Conservation (phyloP, 139 green algal species). For the Pedinophyceae sp. region DNA sequence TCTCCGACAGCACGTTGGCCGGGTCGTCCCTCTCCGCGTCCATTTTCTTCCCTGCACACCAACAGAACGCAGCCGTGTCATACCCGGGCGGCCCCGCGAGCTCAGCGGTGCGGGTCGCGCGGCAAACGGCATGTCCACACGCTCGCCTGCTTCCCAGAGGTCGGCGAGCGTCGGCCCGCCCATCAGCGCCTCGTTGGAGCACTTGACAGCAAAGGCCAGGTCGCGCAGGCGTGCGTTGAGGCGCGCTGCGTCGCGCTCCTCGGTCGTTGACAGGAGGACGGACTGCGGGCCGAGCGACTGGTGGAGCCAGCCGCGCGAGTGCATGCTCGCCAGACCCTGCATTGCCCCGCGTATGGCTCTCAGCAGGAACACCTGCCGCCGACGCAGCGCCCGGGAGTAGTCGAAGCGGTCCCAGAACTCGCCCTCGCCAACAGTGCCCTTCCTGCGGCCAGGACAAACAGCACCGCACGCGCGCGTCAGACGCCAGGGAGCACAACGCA, state of each 20-base stretch:
- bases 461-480: slow-evolving; percentile 4
- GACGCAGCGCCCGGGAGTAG: neutral
- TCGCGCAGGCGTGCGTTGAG: slow-evolving; percentile 22
- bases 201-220: slow-evolving; percentile 36
- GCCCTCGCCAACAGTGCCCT: slow-evolving; percentile 9
- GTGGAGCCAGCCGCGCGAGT: slow-evolving; percentile 16
- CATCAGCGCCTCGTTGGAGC: slow-evolving; percentile 13
- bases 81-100: too few species aligned
- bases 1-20: slow-evolving; percentile 11
- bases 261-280: slow-evolving; percentile 20
- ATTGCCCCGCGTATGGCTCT: slow-evolving; percentile 5
- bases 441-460: too few species aligned
- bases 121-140: too few species aligned
- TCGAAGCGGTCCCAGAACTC: slow-evolving; percentile 13
- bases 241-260: slow-evolving; percentile 6
- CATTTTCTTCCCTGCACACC: slow-evolving; percentile 12
- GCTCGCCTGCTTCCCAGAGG: slow-evolving; percentile 26
- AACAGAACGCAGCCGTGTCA: too few species aligned
- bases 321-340: slow-evolving; percentile 31
- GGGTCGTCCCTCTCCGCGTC: too few species aligned
- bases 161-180: slow-evolving; percentile 17
- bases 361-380: slow-evolving; percentile 16
- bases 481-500: slow-evolving; percentile 5
- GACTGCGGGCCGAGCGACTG: slow-evolving; percentile 26
- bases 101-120: too few species aligned